Evolutionary conservation across 1,284 basidiomycete species (phyloP), one percentile per base, ranked within the genome.

Genomic region (Heterobasidion parviporum): DNA sequence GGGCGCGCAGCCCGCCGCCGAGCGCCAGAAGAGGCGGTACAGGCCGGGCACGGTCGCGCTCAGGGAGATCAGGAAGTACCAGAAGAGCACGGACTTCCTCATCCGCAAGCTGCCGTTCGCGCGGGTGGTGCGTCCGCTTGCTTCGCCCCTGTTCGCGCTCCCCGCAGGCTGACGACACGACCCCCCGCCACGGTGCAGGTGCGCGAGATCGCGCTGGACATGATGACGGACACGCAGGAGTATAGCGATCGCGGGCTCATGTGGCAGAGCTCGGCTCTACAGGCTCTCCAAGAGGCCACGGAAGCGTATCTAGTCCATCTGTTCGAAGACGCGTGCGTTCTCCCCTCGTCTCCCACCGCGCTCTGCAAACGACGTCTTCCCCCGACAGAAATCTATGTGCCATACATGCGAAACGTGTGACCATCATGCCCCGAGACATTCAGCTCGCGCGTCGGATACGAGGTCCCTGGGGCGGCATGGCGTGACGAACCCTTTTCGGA

Each of bases 361-460:
- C 20, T 26, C 14, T 20, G 47, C 20, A 20, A 14, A 6, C 12
- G 16, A 44, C 16, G 36, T 54, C 18, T 34, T 54, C 60, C 47
- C 51, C 44, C 5, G 43, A 41, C 63, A 93, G 89, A 50, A 98
- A 98, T 70, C 74, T 98, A 49, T 97, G 94, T 67, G 95, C 97
- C 5, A 92, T 99, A 60, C 97, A 99, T 69, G 96, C 97, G 33
- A 98, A 97, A 73, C 89, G 96, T 65, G 97, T 99, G 12, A 99
- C 97, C 7, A 89, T 99, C 65, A 98, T 98, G 95, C 92, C 94
- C 60, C 83, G 90, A 62, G 97, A 99, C 68, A 96, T 99, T 61
- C 94, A 97, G 63, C 86, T 99, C 48, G 96, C 96, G 32, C 81
- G 96, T 56, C 83, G 96, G 62, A 92, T 99, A 75, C 84, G 96